A percentile compares a stretch with the other conserved stretches of the same genome.
Conservation (phyloP, 1,284 basidiomycete genomes). For the Chalciporus sp. region DNA sequence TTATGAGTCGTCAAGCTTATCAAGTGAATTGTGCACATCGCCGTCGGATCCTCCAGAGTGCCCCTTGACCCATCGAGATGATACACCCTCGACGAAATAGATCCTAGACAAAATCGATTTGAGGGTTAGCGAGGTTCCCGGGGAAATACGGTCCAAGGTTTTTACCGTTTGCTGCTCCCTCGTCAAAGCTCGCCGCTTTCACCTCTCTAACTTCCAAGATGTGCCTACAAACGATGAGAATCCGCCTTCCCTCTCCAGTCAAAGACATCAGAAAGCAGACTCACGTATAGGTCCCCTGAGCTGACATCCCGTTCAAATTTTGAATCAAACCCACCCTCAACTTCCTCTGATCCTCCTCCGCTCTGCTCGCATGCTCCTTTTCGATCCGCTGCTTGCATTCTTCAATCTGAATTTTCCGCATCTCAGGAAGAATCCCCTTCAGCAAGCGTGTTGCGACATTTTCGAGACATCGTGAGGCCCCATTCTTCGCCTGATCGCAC, state of each 20-base stretch:
- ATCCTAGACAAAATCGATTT: no score
- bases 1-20: conserved; percentile 45
- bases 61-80: conserved; percentile 17
- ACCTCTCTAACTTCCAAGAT: no score
- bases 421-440: conserved; percentile 8
- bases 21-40: conserved; percentile 38
- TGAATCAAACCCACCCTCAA: conserved; percentile 28
- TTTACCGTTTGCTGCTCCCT: no score
- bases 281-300: conserved; percentile 7
- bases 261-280: conserved; percentile 4
- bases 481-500: conserved; percentile 7
- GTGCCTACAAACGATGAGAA: conserved; percentile 12
- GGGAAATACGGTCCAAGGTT: no score
- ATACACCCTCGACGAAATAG: conserved; percentile 5
- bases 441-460: conserved; percentile 3
- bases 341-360: conserved; percentile 17
- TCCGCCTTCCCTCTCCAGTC: neutral
- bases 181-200: no score
- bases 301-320: conserved; percentile 24
- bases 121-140: no score
- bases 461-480: conserved; percentile 16
- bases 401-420: conserved; percentile 18
- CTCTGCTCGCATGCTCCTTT: conserved; percentile 6
- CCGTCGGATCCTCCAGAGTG: conserved; percentile 24
- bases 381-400: conserved; percentile 12